Evolutionary conservation across 495 filamentous ascomycete species (phyloP).

Genomic region (Penicillium fimorum): DNA sequence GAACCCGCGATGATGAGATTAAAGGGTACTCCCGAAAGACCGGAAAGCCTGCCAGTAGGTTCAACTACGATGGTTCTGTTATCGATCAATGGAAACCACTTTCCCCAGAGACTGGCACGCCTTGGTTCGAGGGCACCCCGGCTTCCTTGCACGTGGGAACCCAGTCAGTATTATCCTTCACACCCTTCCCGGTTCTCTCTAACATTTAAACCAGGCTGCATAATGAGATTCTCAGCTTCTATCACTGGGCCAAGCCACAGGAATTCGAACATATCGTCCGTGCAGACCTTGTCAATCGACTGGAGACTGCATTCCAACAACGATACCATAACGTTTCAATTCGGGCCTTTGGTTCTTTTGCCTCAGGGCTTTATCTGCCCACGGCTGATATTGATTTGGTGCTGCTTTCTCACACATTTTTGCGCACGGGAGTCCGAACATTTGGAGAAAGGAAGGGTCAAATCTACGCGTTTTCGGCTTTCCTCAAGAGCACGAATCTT

Average conservation of each 20-base stretch:
- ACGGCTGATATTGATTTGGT: slow-evolving; percentile 93
- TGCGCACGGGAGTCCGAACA: slow-evolving; percentile 37
- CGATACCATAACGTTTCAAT: slow-evolving; percentile 58
- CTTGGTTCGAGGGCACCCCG: slow-evolving; percentile 53
- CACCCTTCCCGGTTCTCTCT: slow-evolving; percentile 5
- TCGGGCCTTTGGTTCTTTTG: slow-evolving; percentile 83
- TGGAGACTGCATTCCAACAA: slow-evolving; percentile 51
- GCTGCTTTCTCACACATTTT: slow-evolving; percentile 66
- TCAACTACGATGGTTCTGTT: slow-evolving; percentile 47
- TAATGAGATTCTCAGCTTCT: slow-evolving; percentile 85
- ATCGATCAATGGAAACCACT: slow-evolving; percentile 55
- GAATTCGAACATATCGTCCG: slow-evolving; percentile 74
- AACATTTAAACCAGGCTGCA: slow-evolving; percentile 55
- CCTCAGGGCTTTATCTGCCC: slow-evolving; percentile 84
- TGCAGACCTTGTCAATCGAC: slow-evolving; percentile 63
- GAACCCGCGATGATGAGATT: slow-evolving; percentile 67
- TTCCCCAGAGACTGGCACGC: slow-evolving; percentile 48
- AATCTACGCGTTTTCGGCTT: slow-evolving; percentile 50
- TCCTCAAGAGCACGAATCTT: slow-evolving; percentile 50
- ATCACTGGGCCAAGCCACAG: slow-evolving; percentile 74
- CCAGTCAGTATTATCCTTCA: slow-evolving; percentile 25
- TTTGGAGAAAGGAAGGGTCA: slow-evolving; percentile 46
- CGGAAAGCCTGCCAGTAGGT: slow-evolving; percentile 46
- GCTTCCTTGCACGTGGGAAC: slow-evolving; percentile 30
- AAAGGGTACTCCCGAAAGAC: slow-evolving; percentile 46